These are phyloP conservation scores for Penicillium manginii DNA, from an alignment of 495 filamentous ascomycete genomes.

Conservation along the genomic window DNA sequence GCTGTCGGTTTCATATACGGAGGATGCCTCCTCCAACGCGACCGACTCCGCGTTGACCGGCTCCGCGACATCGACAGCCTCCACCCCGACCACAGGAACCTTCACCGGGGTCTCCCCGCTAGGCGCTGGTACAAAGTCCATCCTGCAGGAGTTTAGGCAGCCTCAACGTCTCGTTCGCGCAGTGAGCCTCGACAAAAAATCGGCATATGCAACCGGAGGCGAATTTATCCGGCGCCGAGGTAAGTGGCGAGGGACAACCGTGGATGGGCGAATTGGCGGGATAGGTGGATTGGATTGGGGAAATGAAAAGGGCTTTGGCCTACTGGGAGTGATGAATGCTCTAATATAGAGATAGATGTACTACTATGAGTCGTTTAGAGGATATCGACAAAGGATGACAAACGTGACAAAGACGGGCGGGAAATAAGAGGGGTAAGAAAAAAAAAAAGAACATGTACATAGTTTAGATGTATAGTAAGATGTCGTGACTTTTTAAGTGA, in stretches of 20 bases:
- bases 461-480: neutral
- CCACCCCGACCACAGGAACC: constrained; percentile 50
- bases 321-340: neutral
- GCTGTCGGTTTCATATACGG: constrained; percentile 59
- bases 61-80: constrained; percentile 41
- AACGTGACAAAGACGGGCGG: constrained; percentile 5
- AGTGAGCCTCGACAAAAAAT: constrained; percentile 37
- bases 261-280: constrained; percentile 1
- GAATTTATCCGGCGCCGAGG: constrained; percentile 42
- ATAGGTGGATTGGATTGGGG: no score
- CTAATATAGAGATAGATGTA: no score
- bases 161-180: constrained; percentile 39
- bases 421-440: neutral
- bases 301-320: neutral
- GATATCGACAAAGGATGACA: constrained; percentile 36
- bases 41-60: constrained; percentile 30
- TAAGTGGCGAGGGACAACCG: constrained; percentile 21
- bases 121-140: constrained; percentile 49
- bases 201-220: constrained; percentile 35
- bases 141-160: constrained; percentile 42
- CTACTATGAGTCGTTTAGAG: constrained; percentile 23
- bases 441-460: constrained; percentile 30
- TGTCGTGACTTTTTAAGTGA: constrained; percentile 1
- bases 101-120: constrained; percentile 45
- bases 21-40: constrained; percentile 34